Percentiles rank a stretch among this genome's conserved stretches.
These are phyloP conservation scores for Bipolaris victoriae DNA, from an alignment of 2,329 filamentous ascomycete species.

Conservation along the genomic window DNA sequence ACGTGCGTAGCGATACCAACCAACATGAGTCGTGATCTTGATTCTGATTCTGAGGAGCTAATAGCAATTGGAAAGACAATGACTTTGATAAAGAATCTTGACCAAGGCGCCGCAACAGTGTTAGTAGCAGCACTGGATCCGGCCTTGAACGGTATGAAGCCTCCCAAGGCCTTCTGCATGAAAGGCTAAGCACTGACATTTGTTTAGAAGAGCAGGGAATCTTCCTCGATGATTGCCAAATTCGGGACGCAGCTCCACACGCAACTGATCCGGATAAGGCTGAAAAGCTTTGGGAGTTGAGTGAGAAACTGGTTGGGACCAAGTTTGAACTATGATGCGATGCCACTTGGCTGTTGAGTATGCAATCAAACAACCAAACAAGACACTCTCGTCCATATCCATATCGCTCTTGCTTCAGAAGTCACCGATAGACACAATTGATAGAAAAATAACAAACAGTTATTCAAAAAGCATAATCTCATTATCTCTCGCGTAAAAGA, in stretches of 20 bases:
- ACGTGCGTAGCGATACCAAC: conserved; percentile 38
- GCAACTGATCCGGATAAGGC: conserved; percentile 34
- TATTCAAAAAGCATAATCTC: too few species aligned
- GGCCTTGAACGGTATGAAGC: conserved; percentile 26
- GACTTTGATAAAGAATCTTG: conserved; percentile 43
- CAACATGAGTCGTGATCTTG: conserved; percentile 34
- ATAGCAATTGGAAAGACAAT: conserved; percentile 33
- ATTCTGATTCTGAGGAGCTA: conserved; percentile 35
- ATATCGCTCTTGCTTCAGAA: too few species aligned
- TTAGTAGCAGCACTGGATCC: conserved; percentile 44
- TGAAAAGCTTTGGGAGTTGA: conserved; percentile 41
- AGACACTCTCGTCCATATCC: too few species aligned
- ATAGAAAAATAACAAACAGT: too few species aligned
- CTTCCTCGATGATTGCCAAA: conserved; percentile 38
- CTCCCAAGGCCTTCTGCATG: background rate
- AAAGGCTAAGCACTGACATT: background rate
- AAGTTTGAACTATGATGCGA: conserved; percentile 31
- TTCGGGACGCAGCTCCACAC: conserved; percentile 32
- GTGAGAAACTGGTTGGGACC: conserved; percentile 35
- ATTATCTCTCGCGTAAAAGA: too few species aligned
- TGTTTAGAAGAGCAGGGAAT: conserved; percentile 30
- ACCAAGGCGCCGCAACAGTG: conserved; percentile 41
- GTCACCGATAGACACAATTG: too few species aligned
- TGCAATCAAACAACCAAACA: too few species aligned
- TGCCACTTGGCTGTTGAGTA: too few species aligned